A percentile compares a stretch with the other conserved stretches of the same genome.
Conservation (phyloP, 2,329 filamentous ascomycete genomes). For the Shiraia sp. region DNA sequence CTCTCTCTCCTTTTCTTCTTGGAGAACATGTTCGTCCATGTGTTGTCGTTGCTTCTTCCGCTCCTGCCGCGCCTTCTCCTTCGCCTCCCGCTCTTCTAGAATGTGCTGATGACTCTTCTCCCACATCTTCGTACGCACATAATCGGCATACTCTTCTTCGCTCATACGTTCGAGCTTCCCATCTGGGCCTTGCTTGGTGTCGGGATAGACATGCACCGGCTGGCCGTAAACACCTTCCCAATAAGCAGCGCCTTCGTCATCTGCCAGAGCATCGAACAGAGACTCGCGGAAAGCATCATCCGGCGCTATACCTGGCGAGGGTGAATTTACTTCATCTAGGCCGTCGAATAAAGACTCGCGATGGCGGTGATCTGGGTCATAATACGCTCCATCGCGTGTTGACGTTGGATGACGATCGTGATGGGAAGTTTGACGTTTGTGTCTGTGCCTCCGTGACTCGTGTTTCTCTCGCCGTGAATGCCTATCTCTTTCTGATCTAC, state of each 20-base stretch:
- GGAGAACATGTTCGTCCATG: conserved; percentile 48
- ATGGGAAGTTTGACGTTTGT: conserved; percentile 15
- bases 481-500: conserved; percentile 12
- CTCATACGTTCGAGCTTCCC: conserved; percentile 79
- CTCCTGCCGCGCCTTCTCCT: conserved; percentile 52
- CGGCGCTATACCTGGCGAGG: conserved; percentile 51
- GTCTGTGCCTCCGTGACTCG: conserved; percentile 23
- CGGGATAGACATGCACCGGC: conserved; percentile 80
- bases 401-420: conserved; percentile 28
- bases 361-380: conserved; percentile 32
- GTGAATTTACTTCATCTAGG: conserved; percentile 37
- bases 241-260: conserved; percentile 93
- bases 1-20: conserved; percentile 48
- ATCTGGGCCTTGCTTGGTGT: conserved; percentile 55
- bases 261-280: conserved; percentile 93
- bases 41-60: conserved; percentile 45
- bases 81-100: conserved; percentile 72
- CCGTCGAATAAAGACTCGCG: conserved; percentile 40
- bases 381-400: conserved; percentile 35
- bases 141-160: conserved; percentile 87
- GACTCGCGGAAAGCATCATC: conserved; percentile 86
- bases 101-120: conserved; percentile 88
- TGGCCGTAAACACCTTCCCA: conserved; percentile 98
- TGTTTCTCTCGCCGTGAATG: conserved; percentile 8
- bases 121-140: conserved; percentile 91